Base-by-base conservation (phyloP, 331 rosid species). In the Erythrophleum ivorense region DNA sequence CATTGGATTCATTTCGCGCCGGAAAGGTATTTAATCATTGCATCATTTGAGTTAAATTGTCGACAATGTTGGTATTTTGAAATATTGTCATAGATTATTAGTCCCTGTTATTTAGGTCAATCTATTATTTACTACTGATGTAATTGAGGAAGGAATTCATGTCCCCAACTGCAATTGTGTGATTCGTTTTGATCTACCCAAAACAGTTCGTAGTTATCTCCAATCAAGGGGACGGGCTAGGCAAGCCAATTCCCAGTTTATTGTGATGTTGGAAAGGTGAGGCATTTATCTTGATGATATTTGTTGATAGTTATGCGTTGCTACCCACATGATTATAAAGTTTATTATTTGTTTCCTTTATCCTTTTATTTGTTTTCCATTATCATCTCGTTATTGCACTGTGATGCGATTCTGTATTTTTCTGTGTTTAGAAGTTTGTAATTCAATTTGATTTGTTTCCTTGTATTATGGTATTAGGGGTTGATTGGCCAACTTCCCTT, bases 91-190 rank as follows among this genome's bases (percentile, higher is more conserved):
- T 90, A 52, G 66, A 34, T 81, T 82, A 80, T 62, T 49, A 21
- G 78, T 82, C 64, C 80, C 72, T 87, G 81, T 65, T 57, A 64
- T 81, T 81, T 80, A 95, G 99, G 88, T 95, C 90, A 95, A 95
- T 89, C 82, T 95, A 74, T 87, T 95, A 75, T 90, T 95, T 86
- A 85, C 99, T 79, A 95, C 99, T 55, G 98, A 91, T 75, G 97
- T 95, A 76, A 91, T 93, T 75, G 99, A 95, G 88, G 99, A 95
- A 88, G 99, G 98, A 84, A 92, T 93, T 80, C 92, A 95, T 68
- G 94, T 95, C 78, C 97, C 94, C 38, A 85, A 91, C 77, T 95
- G 98, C 89, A 90, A 98, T 59, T 90, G 86, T 84, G 99, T 93
- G 74, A 84, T 95, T 87, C 97, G 97, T 49, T 95, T 93, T 85